phyloP scores from a whole-genome alignment of 768 basidiomycete species.

The Lyophyllum semitale region DNA sequence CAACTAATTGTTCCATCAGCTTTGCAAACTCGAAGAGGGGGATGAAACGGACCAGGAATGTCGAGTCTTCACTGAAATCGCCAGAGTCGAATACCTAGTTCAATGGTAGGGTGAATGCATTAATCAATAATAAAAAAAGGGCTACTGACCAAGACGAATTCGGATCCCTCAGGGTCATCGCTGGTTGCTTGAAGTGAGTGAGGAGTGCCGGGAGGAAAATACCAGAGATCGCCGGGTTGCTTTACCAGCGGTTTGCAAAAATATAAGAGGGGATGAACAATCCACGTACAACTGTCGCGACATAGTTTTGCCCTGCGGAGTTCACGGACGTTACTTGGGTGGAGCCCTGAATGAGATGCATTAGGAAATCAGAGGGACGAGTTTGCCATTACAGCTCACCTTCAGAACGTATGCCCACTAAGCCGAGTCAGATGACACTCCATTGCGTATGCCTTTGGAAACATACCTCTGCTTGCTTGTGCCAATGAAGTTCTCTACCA shows the following conservation, averaged over 20 bases:
- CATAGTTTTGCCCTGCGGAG: slow-evolving; percentile 46
- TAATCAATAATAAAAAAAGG: neutral
- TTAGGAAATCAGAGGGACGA: neutral
- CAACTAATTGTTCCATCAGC: slow-evolving; percentile 28
- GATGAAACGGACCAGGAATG: slow-evolving; percentile 42
- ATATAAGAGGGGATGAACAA: neutral
- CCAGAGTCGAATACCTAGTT: slow-evolving; percentile 52
- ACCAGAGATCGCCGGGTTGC: slow-evolving; percentile 55
- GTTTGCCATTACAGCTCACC: slow-evolving; percentile 17
- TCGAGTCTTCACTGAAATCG: slow-evolving; percentile 51
- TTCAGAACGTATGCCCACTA: slow-evolving; percentile 56
- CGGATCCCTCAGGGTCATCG: slow-evolving; percentile 46
- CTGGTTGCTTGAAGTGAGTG: slow-evolving; percentile 56
- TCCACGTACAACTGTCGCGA: slow-evolving; percentile 48
- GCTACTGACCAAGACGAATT: slow-evolving; percentile 49
- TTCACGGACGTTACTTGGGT: slow-evolving; percentile 53
- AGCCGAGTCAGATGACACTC: slow-evolving; percentile 6
- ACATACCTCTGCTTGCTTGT: slow-evolving; percentile 45
- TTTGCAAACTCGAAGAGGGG: neutral
- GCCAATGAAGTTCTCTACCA: slow-evolving; percentile 56
- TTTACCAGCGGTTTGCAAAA: slow-evolving; percentile 11
- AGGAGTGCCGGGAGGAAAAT: slow-evolving; percentile 57
- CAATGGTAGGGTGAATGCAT: neutral
- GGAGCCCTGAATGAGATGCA: slow-evolving; percentile 33
- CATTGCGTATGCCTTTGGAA: neutral